Evolutionary conservation across 805 yeast species (phyloP).

Genomic region (Hanseniaspora hatyaiensis): DNA sequence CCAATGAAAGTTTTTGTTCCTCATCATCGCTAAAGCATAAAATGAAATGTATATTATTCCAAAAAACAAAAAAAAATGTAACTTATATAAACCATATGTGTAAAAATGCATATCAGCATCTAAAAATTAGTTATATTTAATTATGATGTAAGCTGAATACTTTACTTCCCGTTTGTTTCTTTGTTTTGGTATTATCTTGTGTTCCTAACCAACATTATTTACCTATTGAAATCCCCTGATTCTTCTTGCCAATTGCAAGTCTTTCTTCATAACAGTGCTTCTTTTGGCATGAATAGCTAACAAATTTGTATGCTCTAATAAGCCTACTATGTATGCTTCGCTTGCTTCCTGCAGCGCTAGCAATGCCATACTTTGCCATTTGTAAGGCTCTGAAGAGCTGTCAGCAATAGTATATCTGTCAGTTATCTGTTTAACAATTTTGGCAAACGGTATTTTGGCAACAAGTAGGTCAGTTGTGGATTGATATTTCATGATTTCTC

Average conservation of each 20-base stretch:
- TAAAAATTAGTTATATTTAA: too few species aligned
- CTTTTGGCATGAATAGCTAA: conserved; percentile 71
- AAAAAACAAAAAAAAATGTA: background rate
- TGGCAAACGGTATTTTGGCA: conserved; percentile 65
- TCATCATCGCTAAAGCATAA: conserved; percentile 5
- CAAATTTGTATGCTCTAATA: conserved; percentile 65
- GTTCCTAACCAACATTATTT: too few species aligned
- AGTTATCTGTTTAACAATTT: conserved; percentile 64
- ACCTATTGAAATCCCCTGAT: conserved; percentile 43
- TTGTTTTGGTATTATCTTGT: too few species aligned
- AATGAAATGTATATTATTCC: background rate
- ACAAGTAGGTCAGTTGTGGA: conserved; percentile 55
- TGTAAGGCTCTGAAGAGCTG: conserved; percentile 35
- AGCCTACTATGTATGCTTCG: conserved; percentile 62
- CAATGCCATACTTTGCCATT: conserved; percentile 73
- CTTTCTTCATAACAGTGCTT: conserved; percentile 78
- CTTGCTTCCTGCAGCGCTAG: conserved; percentile 72
- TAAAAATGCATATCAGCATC: background rate
- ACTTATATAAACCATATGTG: too few species aligned
- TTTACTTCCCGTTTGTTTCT: background rate
- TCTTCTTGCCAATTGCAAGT: conserved; percentile 67
- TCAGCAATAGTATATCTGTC: conserved; percentile 38
- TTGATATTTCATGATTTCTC: conserved; percentile 60
- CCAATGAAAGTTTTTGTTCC: conserved; percentile 12
- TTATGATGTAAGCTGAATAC: too few species aligned